Percentiles rank a stretch among this genome's conserved stretches.
Conservation (phyloP, 2,329 filamentous ascomycete species). For the Colletotrichum camelliae region DNA sequence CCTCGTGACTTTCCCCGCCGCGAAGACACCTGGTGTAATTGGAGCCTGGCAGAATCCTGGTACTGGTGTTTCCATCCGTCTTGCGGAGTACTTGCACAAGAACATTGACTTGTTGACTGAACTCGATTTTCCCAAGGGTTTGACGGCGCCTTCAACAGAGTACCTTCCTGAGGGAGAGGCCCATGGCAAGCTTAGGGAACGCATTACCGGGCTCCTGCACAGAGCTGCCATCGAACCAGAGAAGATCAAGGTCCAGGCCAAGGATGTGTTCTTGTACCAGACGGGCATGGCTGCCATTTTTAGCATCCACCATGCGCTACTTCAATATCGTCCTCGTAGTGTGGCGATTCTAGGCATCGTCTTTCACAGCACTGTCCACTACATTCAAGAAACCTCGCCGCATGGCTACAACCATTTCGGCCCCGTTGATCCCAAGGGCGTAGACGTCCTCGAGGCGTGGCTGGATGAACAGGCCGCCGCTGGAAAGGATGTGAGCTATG, state of each 20-base stretch:
- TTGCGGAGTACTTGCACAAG: slow-evolving; percentile 48
- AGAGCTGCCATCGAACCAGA: slow-evolving; percentile 40
- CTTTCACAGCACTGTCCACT: slow-evolving; percentile 55
- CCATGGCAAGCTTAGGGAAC: slow-evolving; percentile 42
- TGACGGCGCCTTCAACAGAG: slow-evolving; percentile 40
- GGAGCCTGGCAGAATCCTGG: slow-evolving; percentile 53
- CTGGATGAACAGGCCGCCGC: slow-evolving; percentile 43
- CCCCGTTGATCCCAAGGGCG: slow-evolving; percentile 41
- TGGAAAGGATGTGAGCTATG: slow-evolving; percentile 46
- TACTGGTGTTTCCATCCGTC: slow-evolving; percentile 49
- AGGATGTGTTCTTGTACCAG: slow-evolving; percentile 58
- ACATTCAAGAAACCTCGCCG: slow-evolving; percentile 49
- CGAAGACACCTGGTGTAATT: slow-evolving; percentile 39
- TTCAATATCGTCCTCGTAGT: slow-evolving; percentile 35
- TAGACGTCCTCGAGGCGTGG: slow-evolving; percentile 51
- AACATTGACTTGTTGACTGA: slow-evolving; percentile 39
- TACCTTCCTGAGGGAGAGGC: slow-evolving; percentile 41
- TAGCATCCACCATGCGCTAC: slow-evolving; percentile 42
- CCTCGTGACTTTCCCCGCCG: slow-evolving; percentile 43
- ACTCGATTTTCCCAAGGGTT: slow-evolving; percentile 29
- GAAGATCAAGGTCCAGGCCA: slow-evolving; percentile 27
- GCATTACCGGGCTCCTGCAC: slow-evolving; percentile 46
- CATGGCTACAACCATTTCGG: slow-evolving; percentile 54
- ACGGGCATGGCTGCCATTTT: slow-evolving; percentile 61
- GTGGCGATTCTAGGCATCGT: slow-evolving; percentile 54